Conservation (phyloP, 768 basidiomycete genomes). For the Clathrus columnatus region DNA sequence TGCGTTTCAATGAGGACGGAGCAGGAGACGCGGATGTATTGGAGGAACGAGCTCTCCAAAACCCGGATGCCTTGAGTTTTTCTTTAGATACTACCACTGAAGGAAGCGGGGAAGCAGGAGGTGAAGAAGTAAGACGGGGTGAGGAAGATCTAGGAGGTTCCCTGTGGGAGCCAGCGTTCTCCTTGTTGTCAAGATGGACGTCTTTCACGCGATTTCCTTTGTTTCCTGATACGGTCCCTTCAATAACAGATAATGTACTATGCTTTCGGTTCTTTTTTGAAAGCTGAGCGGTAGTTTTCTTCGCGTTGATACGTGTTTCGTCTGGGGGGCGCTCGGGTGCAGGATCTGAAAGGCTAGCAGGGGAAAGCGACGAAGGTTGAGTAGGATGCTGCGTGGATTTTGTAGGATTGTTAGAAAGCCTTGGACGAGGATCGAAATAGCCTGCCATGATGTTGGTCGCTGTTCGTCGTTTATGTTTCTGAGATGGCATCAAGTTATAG, state of each 20-base stretch:
- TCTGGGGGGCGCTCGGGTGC: neutral
- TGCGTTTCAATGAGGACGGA: constrained; percentile 1
- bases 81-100: neutral
- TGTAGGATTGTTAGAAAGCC: neutral
- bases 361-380: neutral
- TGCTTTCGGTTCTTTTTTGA: neutral
- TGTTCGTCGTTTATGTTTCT: constrained; percentile 1
- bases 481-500: constrained; percentile 1
- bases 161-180: neutral
- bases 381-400: neutral
- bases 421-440: constrained; percentile 2
- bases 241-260: neutral
- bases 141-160: neutral
- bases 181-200: constrained; percentile 1
- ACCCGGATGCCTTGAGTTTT: constrained; percentile 5
- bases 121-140: neutral
- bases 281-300: too few species aligned
- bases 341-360: neutral
- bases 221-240: neutral
- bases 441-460: constrained; percentile 9
- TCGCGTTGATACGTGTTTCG: too few species aligned
- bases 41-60: constrained; percentile 4
- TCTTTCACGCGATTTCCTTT: constrained; percentile 2
- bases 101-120: neutral
- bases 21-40: neutral